Base-by-base conservation (phyloP, 2,329 filamentous ascomycete species). In the Aspergillus luchuensis region DNA sequence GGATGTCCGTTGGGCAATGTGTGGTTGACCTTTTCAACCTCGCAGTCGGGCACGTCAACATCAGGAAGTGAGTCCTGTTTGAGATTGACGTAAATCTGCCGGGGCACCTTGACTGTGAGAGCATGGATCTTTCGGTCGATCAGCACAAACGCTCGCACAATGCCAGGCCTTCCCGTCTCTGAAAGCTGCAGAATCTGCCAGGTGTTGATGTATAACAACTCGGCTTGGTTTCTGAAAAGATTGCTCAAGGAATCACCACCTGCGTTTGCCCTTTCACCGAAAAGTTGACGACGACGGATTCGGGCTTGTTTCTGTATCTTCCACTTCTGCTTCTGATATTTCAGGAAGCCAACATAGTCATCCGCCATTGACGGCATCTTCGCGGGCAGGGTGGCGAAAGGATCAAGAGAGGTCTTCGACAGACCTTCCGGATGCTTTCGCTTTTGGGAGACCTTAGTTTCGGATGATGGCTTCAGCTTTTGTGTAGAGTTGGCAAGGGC, bases 241-340 rank as follows among this genome's bases (percentile, higher is more conserved):
- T 84, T 84, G 58, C 89, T 89, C 66, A 90, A 82, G 0, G 83
- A 82, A 71, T 89, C 86, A 2, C 82, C 81, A 13, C 83, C 79
- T 67, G 85, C 80, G 52, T 82, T 82, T 10, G 88, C 85, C 59
- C 90, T 89, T 70, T 99, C 94, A 61, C 95, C 95, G 70, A 99
- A 99, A 0, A 99, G 82, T 74, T 99, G 95, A 52, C 94, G 87
- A 65, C 96, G 85, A 47, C 94, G 88, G 62, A 89, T 84, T 21
- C 95, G 87, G 36, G 94, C 92, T 74, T 96, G 90, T 72, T 92
- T 96, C 74, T 99, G 95, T 39, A 98, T 89, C 80, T 94, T 97
- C 95, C 95, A 99, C 77, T 99, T 99, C 79, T 93, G 87, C 78
- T 99, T 99, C 74, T 99, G 95, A 71, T 98, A 98, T 71, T 90